phyloP scores from a whole-genome alignment of 2,329 filamentous ascomycete species.

The Cyanodermella asteris region DNA sequence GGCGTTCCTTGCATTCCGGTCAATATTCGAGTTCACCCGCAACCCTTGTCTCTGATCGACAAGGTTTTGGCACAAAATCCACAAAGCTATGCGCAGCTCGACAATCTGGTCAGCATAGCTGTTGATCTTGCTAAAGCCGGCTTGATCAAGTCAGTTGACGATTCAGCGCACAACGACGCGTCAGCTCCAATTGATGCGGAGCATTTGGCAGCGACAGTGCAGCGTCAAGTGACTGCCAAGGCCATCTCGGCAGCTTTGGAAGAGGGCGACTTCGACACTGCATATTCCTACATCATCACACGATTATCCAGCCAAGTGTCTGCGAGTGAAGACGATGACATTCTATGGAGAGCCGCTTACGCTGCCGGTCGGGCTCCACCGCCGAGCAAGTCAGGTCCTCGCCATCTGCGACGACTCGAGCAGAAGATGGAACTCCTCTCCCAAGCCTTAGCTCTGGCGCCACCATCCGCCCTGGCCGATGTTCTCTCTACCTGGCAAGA shows the following conservation, averaged over 20 bases:
- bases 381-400: constrained; percentile 13
- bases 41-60: constrained; percentile 35
- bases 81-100: constrained; percentile 39
- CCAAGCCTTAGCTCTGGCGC: constrained; percentile 37
- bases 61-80: constrained; percentile 40
- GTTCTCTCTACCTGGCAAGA: constrained; percentile 40
- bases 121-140: constrained; percentile 32
- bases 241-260: constrained; percentile 23
- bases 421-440: constrained; percentile 44
- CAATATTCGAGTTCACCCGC: constrained; percentile 39
- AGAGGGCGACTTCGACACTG: constrained; percentile 37
- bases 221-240: constrained; percentile 23
- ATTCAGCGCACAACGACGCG: constrained; percentile 9
- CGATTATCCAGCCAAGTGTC: constrained; percentile 18
- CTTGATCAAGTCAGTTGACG: constrained; percentile 12
- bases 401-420: constrained; percentile 32
- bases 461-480: constrained; percentile 33
- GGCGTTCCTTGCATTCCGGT: constrained; percentile 44
- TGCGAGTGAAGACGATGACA: constrained; percentile 23
- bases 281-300: constrained; percentile 44
- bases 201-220: constrained; percentile 16
- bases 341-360: constrained; percentile 43
- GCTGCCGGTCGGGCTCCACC: constrained; percentile 34
- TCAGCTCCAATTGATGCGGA: constrained; percentile 7
- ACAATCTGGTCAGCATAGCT: constrained; percentile 40